phyloP scores from a whole-genome alignment of 768 basidiomycete species.

The Krasilnikovozyma curviuscula region DNA sequence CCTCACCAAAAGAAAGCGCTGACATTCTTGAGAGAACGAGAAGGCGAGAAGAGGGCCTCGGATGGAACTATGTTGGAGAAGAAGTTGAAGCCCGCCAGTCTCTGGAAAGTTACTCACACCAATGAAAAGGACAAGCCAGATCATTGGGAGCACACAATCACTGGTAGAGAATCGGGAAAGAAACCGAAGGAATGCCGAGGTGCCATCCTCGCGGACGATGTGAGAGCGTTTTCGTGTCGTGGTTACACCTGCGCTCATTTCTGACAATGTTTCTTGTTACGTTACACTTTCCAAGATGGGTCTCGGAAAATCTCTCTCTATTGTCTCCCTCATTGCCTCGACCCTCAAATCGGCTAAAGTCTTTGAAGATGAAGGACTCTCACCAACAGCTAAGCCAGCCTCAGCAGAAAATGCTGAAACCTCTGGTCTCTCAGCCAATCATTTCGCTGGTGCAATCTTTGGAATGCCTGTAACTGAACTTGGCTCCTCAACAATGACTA shows the following conservation, averaged over 20 bases:
- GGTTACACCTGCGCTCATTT: neutral
- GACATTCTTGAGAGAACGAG: constrained; percentile 77
- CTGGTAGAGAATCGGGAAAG: constrained; percentile 44
- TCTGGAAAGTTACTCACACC: constrained; percentile 12
- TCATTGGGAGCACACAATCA: constrained; percentile 65
- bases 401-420: constrained; percentile 13
- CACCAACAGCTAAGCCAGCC: constrained; percentile 5
- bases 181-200: constrained; percentile 45
- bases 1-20: constrained; percentile 97
- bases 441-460: constrained; percentile 66
- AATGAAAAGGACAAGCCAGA: constrained; percentile 32
- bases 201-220: constrained; percentile 89
- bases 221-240: constrained; percentile 30
- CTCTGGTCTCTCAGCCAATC: constrained; percentile 30
- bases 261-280: neutral
- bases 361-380: constrained; percentile 43
- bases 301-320: constrained; percentile 89
- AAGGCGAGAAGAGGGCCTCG: constrained; percentile 30
- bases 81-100: constrained; percentile 10
- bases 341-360: constrained; percentile 50
- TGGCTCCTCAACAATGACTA: constrained; percentile 15
- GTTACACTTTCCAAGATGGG: constrained; percentile 55
- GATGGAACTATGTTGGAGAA: constrained; percentile 13
- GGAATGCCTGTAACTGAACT: constrained; percentile 46
- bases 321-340: constrained; percentile 77